Base-by-base conservation (phyloP, 2,329 filamentous ascomycete species). In the Chaetomium globosum region DNA sequence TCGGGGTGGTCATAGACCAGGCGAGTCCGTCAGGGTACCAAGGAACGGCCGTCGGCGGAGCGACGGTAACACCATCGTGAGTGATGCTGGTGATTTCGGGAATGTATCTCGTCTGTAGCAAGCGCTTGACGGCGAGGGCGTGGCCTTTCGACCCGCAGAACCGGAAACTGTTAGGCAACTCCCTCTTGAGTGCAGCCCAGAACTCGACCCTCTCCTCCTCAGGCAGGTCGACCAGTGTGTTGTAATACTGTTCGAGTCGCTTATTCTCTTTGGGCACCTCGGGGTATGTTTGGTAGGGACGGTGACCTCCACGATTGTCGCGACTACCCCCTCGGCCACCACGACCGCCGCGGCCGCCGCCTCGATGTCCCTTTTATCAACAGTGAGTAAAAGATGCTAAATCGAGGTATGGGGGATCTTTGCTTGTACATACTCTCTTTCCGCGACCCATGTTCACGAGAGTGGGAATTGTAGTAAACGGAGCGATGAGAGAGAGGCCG, bases 1-100 rank as follows among this genome's bases (percentile, higher is more conserved):
- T 99, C 68, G 95, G 92, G 6, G 94, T 98, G 54, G 93, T 97
- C 93, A 98, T 98, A 78, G 89, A 93, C 90, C 96, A 99, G 58
- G 95, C 95, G 67, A 99, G 87, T 74, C 92, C 87, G 75, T 98
- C 93, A 51, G 95, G 95, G 77, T 97, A 99, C 92, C 94, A 98
- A 36, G 88, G 82, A 64, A 99, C 89, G 0, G 91, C 85, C 75
- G 87, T 83, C 10, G 95, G 95, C 13, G 95, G 87, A 67, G 93
- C 87, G 70, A 98, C 93, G 16, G 85, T 83, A 72, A 89, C 84
- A 73, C 91, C 94, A 78, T 99, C 92, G 77, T 91, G 86, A 74
- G 91, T 85, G 75, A 97, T 95, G 65, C 89, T 88, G 59, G 87
- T 89, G 71, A 99, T 96, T 73, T 96, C 86, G 59, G 95, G 95